Conservation (phyloP, 495 filamentous ascomycete genomes). For the Trichoderma virens region DNA sequence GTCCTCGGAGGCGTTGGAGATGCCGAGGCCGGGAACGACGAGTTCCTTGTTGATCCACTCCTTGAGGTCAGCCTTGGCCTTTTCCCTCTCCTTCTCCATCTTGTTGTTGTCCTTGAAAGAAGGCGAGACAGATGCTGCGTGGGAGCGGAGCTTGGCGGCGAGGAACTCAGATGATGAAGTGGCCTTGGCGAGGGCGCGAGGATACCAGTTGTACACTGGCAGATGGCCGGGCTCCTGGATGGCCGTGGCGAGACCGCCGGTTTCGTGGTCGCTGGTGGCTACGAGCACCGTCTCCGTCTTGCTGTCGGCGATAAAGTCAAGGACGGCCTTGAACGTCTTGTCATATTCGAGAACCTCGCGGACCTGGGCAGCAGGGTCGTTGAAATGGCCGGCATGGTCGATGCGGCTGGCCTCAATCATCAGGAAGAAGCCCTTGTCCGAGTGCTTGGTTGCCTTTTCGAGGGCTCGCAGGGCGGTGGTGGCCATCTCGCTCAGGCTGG, state of each 20-base stretch:
- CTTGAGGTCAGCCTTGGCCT: slow-evolving; percentile 39
- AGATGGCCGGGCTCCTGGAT: slow-evolving; percentile 37
- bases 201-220: slow-evolving; percentile 75
- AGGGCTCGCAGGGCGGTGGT: slow-evolving; percentile 70
- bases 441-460: slow-evolving; percentile 72
- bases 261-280: slow-evolving; percentile 90
- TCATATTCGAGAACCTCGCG: slow-evolving; percentile 92
- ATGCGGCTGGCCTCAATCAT: slow-evolving; percentile 98
- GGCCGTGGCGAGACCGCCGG: slow-evolving; percentile 76
- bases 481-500: slow-evolving; percentile 88
- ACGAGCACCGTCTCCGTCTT: slow-evolving; percentile 72
- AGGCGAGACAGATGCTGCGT: slow-evolving; percentile 37
- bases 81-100: slow-evolving; percentile 20
- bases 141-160: slow-evolving; percentile 46
- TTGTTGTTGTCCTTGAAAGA: slow-evolving; percentile 15
- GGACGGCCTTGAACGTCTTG: slow-evolving; percentile 67
- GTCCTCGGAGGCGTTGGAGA: slow-evolving; percentile 60
- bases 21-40: slow-evolving; percentile 61
- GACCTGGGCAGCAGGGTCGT: slow-evolving; percentile 93
- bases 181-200: slow-evolving; percentile 70
- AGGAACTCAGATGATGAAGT: slow-evolving; percentile 70
- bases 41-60: slow-evolving; percentile 54
- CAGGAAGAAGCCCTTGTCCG: slow-evolving; percentile 90
- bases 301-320: slow-evolving; percentile 75
- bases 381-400: slow-evolving; percentile 91